Base-by-base conservation (phyloP, 805 yeast genomes). In the Saccharomyces jurei region DNA sequence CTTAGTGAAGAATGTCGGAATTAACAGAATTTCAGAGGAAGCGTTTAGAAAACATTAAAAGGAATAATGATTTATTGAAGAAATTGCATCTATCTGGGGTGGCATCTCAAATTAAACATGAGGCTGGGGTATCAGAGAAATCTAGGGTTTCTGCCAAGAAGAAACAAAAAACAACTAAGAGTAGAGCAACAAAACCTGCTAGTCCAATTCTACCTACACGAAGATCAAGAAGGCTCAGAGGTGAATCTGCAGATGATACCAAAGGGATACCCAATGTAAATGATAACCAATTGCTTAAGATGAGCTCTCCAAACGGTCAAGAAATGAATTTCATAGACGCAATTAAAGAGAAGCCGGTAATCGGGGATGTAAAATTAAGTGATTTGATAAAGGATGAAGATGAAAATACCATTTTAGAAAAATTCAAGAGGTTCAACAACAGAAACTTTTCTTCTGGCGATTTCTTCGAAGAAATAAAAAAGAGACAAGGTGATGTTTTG, bases 211-310 rank as follows among this genome's bases (percentile, higher is more conserved):
- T 75, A 14, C 95, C 96, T 0, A 75, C 83, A 1, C 76, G 97
- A 65, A 77, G 90, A 57, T 89, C 97, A 0, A 76, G 89, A 50
- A 75, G 97, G 59, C 64, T 91, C 26, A 88, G 89, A 3, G 96
- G 96, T 1, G 75, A 80, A 56, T 66, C 78, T 52, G 91, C 83
- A 55, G 80, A 77, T 51, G 73, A 78, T 6, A 75, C 71, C 22
- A 53, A 60, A 2, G 71, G 67, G 27, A 65, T 64, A 13, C 68
- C 68, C 13, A 62, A 63, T 54, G 66, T 64, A 8, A 62, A 57
- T 50, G 65, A 62, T 46, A 55, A 57, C 26, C 62, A 64, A 48
- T 51, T 64, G 54, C 41, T 64, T 58, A 63, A 60, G 30, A 54
- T 56, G 58, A 56, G 55, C 10, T 49, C 63, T 9, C 62, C 63